Conservation (phyloP, 345 rosid genomes). For the Citrus sinensis region DVS_A1.0 CM039162.1:22056501-22057000, state of each 20-base stretch:
- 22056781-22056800: slow-evolving; percentile 86
- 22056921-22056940: too few species aligned
- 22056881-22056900: too few species aligned
- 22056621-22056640: slow-evolving; percentile 55
- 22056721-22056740: slow-evolving; percentile 39
- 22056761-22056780: slow-evolving; percentile 63
- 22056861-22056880: neutral
- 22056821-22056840: neutral
- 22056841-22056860: neutral
- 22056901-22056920: too few species aligned
- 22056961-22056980: too few species aligned
- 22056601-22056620: slow-evolving; percentile 69
- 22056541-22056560: slow-evolving; percentile 55
- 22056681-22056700: slow-evolving; percentile 50
- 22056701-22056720: slow-evolving; percentile 58
- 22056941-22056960: too few species aligned
- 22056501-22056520: slow-evolving; percentile 31
- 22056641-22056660: slow-evolving; percentile 72
- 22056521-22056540: slow-evolving; percentile 19
- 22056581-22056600: slow-evolving; percentile 73
- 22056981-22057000: too few species aligned
- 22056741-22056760: slow-evolving; percentile 56
- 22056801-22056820: neutral
- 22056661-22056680: slow-evolving; percentile 43
- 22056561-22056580: slow-evolving; percentile 65